A percentile compares a stretch with the other conserved stretches of the same genome.
These are phyloP conservation scores for Candida pini DNA, from an alignment of 805 yeast genomes.

Conservation along the genomic window DNA sequence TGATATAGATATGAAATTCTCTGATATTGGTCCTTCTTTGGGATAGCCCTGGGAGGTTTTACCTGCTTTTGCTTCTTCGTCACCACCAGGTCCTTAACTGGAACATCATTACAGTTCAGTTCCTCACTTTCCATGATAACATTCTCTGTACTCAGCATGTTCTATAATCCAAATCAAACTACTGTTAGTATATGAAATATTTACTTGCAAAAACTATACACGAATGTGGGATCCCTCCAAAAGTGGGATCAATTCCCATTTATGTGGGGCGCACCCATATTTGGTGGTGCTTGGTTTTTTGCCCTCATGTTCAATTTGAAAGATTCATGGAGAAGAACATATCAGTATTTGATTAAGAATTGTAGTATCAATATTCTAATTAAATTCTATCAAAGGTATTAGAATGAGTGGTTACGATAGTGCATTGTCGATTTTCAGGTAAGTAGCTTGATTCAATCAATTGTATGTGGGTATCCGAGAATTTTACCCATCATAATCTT, in stretches of 20 bases:
- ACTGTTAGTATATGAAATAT: not conserved
- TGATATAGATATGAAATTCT: constrained; percentile 58
- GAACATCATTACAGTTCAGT: not conserved
- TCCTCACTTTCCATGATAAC: not conserved
- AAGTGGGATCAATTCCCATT: no score
- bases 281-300: no score
- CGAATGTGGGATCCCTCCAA: no score
- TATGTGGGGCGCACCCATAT: no score
- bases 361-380: no score
- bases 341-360: no score
- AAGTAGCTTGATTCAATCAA: constrained; percentile 33
- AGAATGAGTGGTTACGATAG: constrained; percentile 98
- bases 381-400: no score
- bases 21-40: constrained; percentile 54
- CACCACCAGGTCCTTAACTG: not conserved
- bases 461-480: constrained; percentile 2
- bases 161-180: no score
- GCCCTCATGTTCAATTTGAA: no score
- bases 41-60: constrained; percentile 34
- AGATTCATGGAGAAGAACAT: no score
- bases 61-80: constrained; percentile 5
- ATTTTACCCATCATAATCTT: not conserved
- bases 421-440: constrained; percentile 95
- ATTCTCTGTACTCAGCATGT: no score
- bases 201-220: not conserved